phyloP scores from a whole-genome alignment of 345 rosid genomes.

The Eutrema japonicum region DNA sequence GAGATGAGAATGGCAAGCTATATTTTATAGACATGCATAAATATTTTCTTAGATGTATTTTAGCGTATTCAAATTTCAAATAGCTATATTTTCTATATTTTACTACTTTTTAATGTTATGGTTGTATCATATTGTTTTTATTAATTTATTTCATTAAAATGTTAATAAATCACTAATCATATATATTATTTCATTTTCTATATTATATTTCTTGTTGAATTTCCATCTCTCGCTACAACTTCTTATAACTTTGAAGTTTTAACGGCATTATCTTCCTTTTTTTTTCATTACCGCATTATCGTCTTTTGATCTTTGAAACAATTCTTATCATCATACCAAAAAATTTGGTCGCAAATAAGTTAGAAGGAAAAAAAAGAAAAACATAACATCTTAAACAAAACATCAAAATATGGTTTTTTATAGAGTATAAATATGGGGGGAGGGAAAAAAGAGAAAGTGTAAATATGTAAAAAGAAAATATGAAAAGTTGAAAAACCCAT shows the following conservation, averaged over 20 bases:
- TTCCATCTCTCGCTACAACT: too few species aligned
- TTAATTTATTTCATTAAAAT: too few species aligned
- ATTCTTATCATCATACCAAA: background rate
- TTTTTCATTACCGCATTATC: background rate
- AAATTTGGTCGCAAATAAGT: background rate
- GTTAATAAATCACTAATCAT: too few species aligned
- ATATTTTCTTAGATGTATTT: too few species aligned
- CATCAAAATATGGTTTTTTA: background rate
- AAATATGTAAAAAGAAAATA: slow-evolving; percentile 17
- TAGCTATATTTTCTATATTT: background rate
- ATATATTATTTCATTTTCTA: background rate
- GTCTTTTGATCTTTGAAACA: background rate
- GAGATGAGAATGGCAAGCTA: too few species aligned
- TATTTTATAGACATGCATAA: too few species aligned
- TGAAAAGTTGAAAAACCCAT: background rate
- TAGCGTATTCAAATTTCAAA: too few species aligned
- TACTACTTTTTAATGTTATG: background rate
- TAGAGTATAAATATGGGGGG: background rate
- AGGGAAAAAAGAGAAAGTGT: too few species aligned
- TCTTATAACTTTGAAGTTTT: background rate
- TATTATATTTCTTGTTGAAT: background rate
- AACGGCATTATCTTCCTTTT: background rate
- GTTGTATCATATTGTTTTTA: background rate
- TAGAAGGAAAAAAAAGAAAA: background rate
- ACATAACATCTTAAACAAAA: background rate